Base-by-base conservation (phyloP, 1,284 basidiomycete species). In the Cryptococcus sp. region DNA sequence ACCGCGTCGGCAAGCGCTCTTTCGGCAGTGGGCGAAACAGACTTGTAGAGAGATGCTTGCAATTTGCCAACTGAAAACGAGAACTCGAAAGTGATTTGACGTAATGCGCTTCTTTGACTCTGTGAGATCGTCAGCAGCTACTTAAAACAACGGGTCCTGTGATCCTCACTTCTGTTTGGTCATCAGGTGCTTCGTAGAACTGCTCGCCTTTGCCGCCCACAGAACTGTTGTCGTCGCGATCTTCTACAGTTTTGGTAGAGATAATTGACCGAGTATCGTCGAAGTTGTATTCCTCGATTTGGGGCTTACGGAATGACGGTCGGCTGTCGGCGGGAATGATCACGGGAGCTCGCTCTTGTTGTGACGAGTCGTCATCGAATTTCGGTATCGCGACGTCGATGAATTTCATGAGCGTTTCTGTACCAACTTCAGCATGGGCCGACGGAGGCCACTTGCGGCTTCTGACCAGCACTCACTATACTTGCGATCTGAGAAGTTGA, bases 401-500 rank as follows among this genome's bases (percentile, higher is more conserved):
- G 62, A 99, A 83, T 19, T 89, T 86, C 90, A 99, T 93, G 46
- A 99, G 80, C 3, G 89, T 86, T 78, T 95, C 70, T 73, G 59
- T 23, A 7, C 22, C n/a, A 13, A 7, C 13, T 43, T 63, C 50
- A 58, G 61, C 37, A 29, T 4, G 19, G 20, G 38, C 16, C 40
- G 17, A 25, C 16, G 26, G 15, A 46, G 8, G 29, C 1, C 8
- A 10, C 29, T 17, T 37, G 13, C 13, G 38, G 37, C 17, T 37
- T 29, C 38, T 7, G 20, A 7, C n/a, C 25, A 39, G 25, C 17
- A 66, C 72, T 62, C 54, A 73, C 73, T 92, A 80, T 99, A 99
- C 78, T 99, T 99, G 22, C 84, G 83, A 68, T 99, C 96, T 6
- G 96, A 99, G 62, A 99, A 84, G 78, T 99, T 99, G 74, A 97